A percentile compares a stretch with the other conserved stretches of the same genome.
Conservation (phyloP, 176 grass and related monocot species). For the barley (Hordeum vulgare) region MorexV3_pseudomolecules_assembly NC_058519.1:52623201-52623700, state of each 20-base stretch:
- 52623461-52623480: not conserved
- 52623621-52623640: constrained; percentile 83
- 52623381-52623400: constrained; percentile 70
- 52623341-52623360: constrained; percentile 83
- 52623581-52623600: constrained; percentile 1
- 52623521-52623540: not conserved
- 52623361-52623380: constrained; percentile 98
- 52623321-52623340: constrained; percentile 76
- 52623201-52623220: not conserved
- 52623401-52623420: not conserved
- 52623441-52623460: not conserved
- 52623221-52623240: not conserved
- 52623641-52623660: constrained; percentile 70
- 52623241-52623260: not conserved
- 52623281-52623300: constrained; percentile 54
- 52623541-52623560: not conserved
- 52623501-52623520: not conserved
- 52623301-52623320: constrained; percentile 87
- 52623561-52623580: not conserved
- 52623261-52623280: constrained; percentile 89
- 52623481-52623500: not conserved
- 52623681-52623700: constrained; percentile 38
- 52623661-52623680: constrained; percentile 89
- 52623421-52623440: not conserved
- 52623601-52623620: constrained; percentile 75